Conservation (phyloP, 2,329 filamentous ascomycete species). For the Ascochyta clinopodiicola region DNA sequence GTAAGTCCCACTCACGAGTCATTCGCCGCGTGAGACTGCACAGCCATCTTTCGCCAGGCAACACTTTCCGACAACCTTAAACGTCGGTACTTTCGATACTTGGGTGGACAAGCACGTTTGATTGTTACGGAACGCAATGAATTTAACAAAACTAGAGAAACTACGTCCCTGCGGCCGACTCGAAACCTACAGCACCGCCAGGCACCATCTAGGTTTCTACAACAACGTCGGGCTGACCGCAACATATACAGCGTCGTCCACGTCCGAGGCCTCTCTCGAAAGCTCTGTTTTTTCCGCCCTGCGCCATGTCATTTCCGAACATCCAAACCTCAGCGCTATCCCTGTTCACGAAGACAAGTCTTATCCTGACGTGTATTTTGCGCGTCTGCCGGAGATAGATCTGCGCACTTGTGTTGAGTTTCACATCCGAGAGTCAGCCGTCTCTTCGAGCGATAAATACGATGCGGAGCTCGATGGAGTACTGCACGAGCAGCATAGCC, state of each 20-base stretch:
- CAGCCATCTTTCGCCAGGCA: not conserved
- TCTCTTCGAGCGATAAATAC: constrained; percentile 26
- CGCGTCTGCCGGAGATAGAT: constrained; percentile 52
- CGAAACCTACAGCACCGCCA: constrained; percentile 54
- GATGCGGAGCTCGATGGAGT: constrained; percentile 53
- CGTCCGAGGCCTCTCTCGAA: not conserved
- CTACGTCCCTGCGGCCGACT: constrained; percentile 42
- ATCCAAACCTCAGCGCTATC: constrained; percentile 54
- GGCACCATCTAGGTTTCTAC: constrained; percentile 53
- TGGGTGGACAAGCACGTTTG: not conserved
- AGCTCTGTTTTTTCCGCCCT: constrained; percentile 32
- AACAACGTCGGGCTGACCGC: constrained; percentile 53
- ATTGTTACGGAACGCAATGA: not conserved
- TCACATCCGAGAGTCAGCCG: constrained; percentile 27
- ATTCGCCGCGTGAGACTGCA: not conserved
- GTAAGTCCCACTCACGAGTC: not conserved
- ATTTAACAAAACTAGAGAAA: constrained; percentile 17
- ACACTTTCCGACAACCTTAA: not conserved
- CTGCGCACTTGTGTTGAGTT: constrained; percentile 48
- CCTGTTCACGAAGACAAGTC: constrained; percentile 49
- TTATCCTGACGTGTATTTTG: constrained; percentile 51
- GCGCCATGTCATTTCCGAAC: constrained; percentile 46
- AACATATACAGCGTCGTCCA: constrained; percentile 20
- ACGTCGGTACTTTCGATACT: not conserved
- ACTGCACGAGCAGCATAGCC: constrained; percentile 52